These are phyloP conservation scores for Sequoia sempervirens DNA, from an alignment of 75 land plant species.

Conservation along the genomic window DNA sequence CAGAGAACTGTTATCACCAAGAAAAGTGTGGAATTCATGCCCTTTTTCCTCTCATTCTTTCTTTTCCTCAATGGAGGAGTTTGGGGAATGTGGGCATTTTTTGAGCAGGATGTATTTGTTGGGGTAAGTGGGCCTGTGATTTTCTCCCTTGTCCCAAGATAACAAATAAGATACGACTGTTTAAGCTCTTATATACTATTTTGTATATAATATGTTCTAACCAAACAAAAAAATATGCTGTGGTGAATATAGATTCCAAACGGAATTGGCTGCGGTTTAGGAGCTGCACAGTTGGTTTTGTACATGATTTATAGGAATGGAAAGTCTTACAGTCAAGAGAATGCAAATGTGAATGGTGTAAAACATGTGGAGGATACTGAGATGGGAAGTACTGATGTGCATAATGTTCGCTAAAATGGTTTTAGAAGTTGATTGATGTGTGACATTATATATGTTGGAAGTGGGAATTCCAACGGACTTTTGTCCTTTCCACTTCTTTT, in stretches of 20 bases:
- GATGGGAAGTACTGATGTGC: not conserved
- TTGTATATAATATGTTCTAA: not conserved
- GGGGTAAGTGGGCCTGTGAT: conserved; percentile 35
- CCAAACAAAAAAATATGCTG: not conserved
- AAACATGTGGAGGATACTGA: not conserved
- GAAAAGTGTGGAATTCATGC: conserved; percentile 82
- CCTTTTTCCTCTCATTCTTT: conserved; percentile 75
- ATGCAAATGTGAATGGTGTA: not conserved
- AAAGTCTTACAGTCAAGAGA: not conserved
- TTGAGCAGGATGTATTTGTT: conserved; percentile 58
- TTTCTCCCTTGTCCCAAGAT: not conserved
- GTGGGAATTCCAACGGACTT: too few relatives aligned
- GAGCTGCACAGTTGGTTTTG: conserved; percentile 29
- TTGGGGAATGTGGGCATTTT: conserved; percentile 54
- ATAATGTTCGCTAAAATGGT: not conserved
- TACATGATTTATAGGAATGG: conserved; percentile 19
- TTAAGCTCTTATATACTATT: not conserved
- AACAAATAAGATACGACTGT: not conserved
- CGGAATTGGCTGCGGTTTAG: conserved; percentile 34
- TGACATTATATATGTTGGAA: too few relatives aligned
- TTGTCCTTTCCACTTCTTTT: too few relatives aligned
- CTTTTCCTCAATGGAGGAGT: conserved; percentile 63
- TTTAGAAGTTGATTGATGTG: too few relatives aligned
- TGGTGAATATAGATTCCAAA: conserved; percentile 27
- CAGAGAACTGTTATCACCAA: conserved; percentile 63